Evolutionary conservation across 306 rosid species (phyloP), one percentile per base, ranked within the genome.

Genomic region (barrel medic (Medicago truncatula)): DNA sequence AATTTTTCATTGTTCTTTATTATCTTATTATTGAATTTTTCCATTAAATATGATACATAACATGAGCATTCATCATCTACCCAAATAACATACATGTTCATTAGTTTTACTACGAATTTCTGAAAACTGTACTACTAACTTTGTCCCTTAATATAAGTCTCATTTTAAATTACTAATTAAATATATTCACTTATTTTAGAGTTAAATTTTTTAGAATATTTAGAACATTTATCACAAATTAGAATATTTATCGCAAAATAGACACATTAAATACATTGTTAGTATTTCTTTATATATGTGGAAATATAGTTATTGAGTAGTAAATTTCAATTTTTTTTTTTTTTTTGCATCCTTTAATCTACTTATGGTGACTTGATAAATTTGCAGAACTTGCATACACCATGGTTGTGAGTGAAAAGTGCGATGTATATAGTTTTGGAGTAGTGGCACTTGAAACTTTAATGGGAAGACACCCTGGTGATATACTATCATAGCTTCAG

Each of bases 401-500:
- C 4, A 38, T 64, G 74, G 60, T 49, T 8, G 50, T 60, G 70
- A 74, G 25, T 16, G 59, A 75, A 75, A 81, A 75, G 23, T 61
- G 81, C 14, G 80, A 81, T 61, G 77, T 75, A 0, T 80, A 75
- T 9, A 75, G 80, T 0, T 80, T 80, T 9, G 84, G 80, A 67
- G 67, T 80, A 0, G 65, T 75, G 40, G n/a, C 64, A 7, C 65
- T 80, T 2, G 84, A 81, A 70, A 69, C 23, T 10, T 38, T 62
- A 16, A 11, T 80, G 39, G 83, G 83, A 20, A 57, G 10, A 0
- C 84, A 80, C 21, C 84, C 80, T 6, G 3, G 11, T 10, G 76
- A 80, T 28, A 18, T 76, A 5, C 4, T 76, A 5, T 67, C 81
- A 7, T 56, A 50, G 3, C 62, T 77, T 46, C 76, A 58, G 31